Base-by-base conservation (phyloP, 164 flowering plant genomes). In the Protea cynaroides region DNA sequence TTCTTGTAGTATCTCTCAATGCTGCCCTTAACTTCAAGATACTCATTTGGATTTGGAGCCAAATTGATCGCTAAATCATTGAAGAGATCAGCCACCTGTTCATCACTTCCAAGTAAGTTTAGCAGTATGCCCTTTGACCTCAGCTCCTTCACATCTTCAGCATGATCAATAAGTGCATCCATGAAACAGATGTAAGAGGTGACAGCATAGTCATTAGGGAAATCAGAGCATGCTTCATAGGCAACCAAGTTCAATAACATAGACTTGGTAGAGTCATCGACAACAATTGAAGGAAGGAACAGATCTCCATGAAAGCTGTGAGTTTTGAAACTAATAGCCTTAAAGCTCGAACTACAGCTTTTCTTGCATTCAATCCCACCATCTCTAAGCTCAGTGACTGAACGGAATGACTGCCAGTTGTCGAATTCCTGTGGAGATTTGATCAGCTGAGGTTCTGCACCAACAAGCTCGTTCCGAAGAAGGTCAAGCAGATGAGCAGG, bases 351-450 rank as follows among this genome's bases (percentile, higher is more conserved):
- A 10, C 17, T 18, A 40, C 11, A 3, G 23, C 67, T 62, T 12
- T 43, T 68, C 19, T 61, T 49, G n/a, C 69, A 59, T 5, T 46
- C 25, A 37, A 63, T 74, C 11, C 77, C 73, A 24, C 21, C 58
- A 21, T 65, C 51, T 46, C 44, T 66, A 29, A 70, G 70, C 25
- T 73, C 76, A 0, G 21, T 65, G n/a, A 44, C 73, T 6, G 65
- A 58, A 34, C 66, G 66, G 22, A 50, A 66, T 11, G 44, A 25
- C 2, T 40, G 25, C 54, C 56, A 53, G n/a, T 23, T 21, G 7
- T 3, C 0, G 24, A 49, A 38, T 17, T 34, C 0, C 6, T 1
- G 53, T 29, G 34, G 34, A 29, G 34, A 29, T 29, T 29, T n/a
- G n/a, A n/a, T 29, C 34, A 29, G 34, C 34, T 29, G 34, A 29